Percentiles rank a stretch among this genome's conserved stretches.
phyloP scores from a whole-genome alignment of 2,329 filamentous ascomycete genomes.

The Simplicillium aogashimaense region DNA sequence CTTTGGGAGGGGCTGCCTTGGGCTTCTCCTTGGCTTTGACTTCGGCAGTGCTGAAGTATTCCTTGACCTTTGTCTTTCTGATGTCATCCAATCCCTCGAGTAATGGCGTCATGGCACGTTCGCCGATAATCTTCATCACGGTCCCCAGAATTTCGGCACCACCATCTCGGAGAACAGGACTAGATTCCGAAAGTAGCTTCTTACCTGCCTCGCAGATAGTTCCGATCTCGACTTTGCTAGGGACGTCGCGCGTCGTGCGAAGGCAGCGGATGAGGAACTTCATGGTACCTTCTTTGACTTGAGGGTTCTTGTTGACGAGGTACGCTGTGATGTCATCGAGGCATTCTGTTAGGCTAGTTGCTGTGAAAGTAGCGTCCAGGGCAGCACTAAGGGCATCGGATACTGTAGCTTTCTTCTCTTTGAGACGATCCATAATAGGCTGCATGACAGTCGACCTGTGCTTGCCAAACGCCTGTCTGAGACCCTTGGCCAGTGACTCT shows the following conservation, averaged over 20 bases:
- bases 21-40: constrained; percentile 56
- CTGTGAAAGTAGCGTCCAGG: constrained; percentile 58
- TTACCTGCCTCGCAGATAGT: constrained; percentile 81
- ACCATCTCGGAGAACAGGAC: constrained; percentile 73
- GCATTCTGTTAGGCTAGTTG: constrained; percentile 70
- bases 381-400: constrained; percentile 80
- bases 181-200: constrained; percentile 83
- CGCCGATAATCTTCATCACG: constrained; percentile 97
- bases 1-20: constrained; percentile 60
- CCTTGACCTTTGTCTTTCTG: constrained; percentile 89
- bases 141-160: constrained; percentile 90
- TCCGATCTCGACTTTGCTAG: constrained; percentile 73
- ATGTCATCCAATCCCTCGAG: constrained; percentile 92
- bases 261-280: constrained; percentile 87
- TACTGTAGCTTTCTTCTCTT: constrained; percentile 91
- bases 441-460: constrained; percentile 74
- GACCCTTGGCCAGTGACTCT: constrained; percentile 76
- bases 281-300: constrained; percentile 92
- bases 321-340: constrained; percentile 84
- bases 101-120: constrained; percentile 88
- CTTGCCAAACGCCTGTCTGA: constrained; percentile 69
- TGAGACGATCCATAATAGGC: constrained; percentile 88
- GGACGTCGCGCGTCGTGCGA: constrained; percentile 72
- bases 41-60: constrained; percentile 62
- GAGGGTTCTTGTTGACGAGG: constrained; percentile 89